Base-by-base conservation (phyloP, 208 protist genomes). In the Trypanosoma avium region DNA sequence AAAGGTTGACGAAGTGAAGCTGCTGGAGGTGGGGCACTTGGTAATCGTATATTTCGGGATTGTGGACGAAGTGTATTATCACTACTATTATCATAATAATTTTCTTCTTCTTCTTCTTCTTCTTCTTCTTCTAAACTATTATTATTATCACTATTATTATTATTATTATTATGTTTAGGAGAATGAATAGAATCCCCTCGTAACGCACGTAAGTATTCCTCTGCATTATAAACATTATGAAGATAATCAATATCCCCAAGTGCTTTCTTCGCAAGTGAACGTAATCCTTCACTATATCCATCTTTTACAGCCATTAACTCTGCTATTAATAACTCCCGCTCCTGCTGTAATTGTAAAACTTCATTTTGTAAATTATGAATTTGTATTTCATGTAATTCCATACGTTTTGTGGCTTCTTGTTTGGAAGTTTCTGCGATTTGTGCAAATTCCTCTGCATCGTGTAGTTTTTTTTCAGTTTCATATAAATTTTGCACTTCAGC, bases 201-300 rank as follows among this genome's bases (percentile, higher is more conserved):
- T 27, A 68, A 22, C 8, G 49, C 52, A 35, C 29, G 38, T 5
- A 68, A n/a, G 33, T 60, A 68, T 38, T 57, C 50, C 38, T 47
- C 45, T 22, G 62, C 50, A 4, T 13, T 68, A 50, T 57, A 68
- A 10, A 53, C 72, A 50, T 60, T 61, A 32, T 79, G 73, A 12
- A 79, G 30, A 17, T 54, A 9, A 38, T 79, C 67, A 35, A 79
- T 56, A 42, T 79, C 73, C 8, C 53, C 73, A 21, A 79, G 50
- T 22, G 73, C 73, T 12, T 54, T 56, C 13, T 33, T 52, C 9
- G 73, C 73, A 10, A 79, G 47, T 2, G 56, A 68, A 7, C 63
- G 60, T 19, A 79, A 47, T 10, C 63, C 61, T 0, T 69, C 67
- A 15, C 47, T 53, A 55, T 67, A 57, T 15, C 53, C 42, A 27